Evolutionary conservation across 345 rosid species (phyloP).

Genomic region (Eucalyptus pumila): DNA sequence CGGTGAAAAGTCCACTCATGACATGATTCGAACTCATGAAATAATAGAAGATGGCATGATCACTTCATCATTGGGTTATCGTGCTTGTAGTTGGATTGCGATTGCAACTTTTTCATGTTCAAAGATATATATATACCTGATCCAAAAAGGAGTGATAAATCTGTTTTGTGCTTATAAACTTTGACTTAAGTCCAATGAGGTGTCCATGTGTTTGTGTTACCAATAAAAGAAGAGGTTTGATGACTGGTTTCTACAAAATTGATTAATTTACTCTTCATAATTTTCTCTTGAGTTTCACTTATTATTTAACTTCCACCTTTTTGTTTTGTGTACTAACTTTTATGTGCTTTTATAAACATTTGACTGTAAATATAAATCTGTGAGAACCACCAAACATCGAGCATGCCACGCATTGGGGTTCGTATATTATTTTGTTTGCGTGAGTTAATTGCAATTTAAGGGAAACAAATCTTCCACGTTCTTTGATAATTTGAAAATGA

Average conservation of each 20-base stretch:
- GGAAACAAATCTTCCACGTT: no score
- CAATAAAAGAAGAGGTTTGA: not conserved
- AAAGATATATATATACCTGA: no score
- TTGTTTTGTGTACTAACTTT: not conserved
- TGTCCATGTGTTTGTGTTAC: not conserved
- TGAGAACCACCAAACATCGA: accelerated
- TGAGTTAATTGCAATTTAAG: no score
- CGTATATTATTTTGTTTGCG: no score
- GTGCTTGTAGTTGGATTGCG: no score
- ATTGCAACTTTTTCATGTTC: no score
- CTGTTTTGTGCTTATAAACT: not conserved
- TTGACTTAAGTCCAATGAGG: not conserved
- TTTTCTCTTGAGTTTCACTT: not conserved
- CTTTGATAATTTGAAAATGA: no score
- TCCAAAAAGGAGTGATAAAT: not conserved
- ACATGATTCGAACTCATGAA: no score
- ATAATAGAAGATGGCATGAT: accelerated
- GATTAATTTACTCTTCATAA: no score
- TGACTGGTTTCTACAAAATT: not conserved
- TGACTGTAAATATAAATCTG: no score
- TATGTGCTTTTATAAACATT: accelerated
- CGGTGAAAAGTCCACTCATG: accelerated
- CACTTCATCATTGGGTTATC: no score
- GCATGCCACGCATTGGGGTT: accelerated
- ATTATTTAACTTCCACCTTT: not conserved